Evolutionary conservation across 1,284 basidiomycete genomes (phyloP), one percentile per base, ranked within the genome.

Genomic region (Ceratobasidium sp.): DNA sequence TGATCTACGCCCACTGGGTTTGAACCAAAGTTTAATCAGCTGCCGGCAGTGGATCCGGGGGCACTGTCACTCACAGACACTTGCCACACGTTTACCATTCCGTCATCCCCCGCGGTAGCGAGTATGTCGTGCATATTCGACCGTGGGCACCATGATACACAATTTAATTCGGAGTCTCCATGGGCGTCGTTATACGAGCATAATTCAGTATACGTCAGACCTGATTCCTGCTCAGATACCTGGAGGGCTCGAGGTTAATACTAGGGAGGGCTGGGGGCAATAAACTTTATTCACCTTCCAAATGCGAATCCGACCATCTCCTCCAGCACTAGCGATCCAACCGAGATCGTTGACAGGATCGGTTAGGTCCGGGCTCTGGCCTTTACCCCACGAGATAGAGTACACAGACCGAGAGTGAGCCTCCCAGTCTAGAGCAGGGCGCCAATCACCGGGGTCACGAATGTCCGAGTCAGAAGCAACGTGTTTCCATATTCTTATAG

Each of bases 321-420:
- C 88, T 2, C 88, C 89, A 6, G 83, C 86, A 6, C 85, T 86
- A 0, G 87, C 88, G 17, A 90, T 82, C 46, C 87, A 83, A 0
- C 89, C 89, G 1, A 88, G 79, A 26, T 81, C 82, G 2, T 81
- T 82, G 26, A 78, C 77, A 10, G 76, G 69, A 15, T 78, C 81
- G 12, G 69, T 76, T 61, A 50, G 56, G n/a, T 33, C 61, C 40
- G 52, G 17, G 46, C 40, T 56, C 0, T 79, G 76, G 68, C 76
- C 79, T 28, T 48, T 5, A 38, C 89, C 89, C 96, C 96, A 97
- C 79, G 90, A 91, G 20, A 97, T 86, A 17, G 92, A 92, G 83
- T 95, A 97, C 20, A 97, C 89, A 28, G 90, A 92, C 66, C 96
- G 50, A 87, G 80, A 33, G 83, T 81, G 23, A 33, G 69, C 54